Evolutionary conservation across 2,329 filamentous ascomycete species (phyloP).

Genomic region (Aspergillus ruber): DNA sequence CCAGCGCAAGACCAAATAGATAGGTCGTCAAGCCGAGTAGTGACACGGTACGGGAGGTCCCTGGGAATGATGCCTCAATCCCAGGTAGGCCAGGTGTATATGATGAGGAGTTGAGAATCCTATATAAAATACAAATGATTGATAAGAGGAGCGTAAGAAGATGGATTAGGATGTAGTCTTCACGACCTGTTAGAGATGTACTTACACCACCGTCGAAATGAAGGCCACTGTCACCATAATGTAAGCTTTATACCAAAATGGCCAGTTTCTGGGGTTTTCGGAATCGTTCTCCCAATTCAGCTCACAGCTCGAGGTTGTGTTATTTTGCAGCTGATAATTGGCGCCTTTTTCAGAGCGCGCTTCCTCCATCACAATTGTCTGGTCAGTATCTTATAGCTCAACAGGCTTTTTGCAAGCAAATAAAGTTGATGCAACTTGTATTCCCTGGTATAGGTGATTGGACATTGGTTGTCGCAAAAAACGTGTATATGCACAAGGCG

Average conservation of each 20-base stretch:
- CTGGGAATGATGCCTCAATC: neutral
- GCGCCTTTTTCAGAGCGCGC: too few species aligned
- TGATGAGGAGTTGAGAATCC: neutral
- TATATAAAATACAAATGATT: neutral
- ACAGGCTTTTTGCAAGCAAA: too few species aligned
- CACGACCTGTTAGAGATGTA: neutral
- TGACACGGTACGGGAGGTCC: neutral
- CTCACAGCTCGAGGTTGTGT: too few species aligned
- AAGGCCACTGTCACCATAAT: neutral
- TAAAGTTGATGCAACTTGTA: too few species aligned
- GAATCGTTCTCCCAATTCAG: neutral
- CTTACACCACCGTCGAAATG: neutral
- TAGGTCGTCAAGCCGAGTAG: slow-evolving; percentile 66
- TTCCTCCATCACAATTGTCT: too few species aligned
- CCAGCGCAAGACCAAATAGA: slow-evolving; percentile 62
- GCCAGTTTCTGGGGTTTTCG: neutral
- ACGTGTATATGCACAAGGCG: too few species aligned
- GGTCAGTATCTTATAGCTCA: too few species aligned
- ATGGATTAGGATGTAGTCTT: neutral
- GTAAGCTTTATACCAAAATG: neutral
- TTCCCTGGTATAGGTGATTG: too few species aligned
- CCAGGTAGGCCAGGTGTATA: neutral
- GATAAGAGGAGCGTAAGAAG: neutral
- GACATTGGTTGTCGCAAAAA: too few species aligned
- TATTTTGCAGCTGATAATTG: too few species aligned